Evolutionary conservation across 306 rosid species (phyloP), one percentile per base, ranked within the genome.

Genomic region (Gillenia trifoliata): DNA sequence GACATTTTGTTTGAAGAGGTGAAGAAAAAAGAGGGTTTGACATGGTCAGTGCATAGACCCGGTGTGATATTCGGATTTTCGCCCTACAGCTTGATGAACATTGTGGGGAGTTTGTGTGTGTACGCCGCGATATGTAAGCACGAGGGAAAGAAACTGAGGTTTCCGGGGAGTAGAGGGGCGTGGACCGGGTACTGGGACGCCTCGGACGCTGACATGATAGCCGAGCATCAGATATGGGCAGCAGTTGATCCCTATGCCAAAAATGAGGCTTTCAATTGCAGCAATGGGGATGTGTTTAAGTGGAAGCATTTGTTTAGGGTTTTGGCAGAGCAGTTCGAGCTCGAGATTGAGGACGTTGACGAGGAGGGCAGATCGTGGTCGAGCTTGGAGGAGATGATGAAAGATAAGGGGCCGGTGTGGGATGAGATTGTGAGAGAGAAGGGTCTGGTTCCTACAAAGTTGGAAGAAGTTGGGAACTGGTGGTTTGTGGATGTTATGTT

Each of bases 201-300:
- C 33, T 87, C 91, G 1, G 91, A 89, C 69, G 94, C 88, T 0
- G 94, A 87, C 78, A 41, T 89, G 86, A 84, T 85, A 4, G 88
- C 91, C 2, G 94, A 89, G 84, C 94, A 89, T 47, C 76, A 85
- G 26, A 85, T 89, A 29, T 87, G 91, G 94, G 88, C 94, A 0
- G 89, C 90, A 26, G 90, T 89, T 75, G 90, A 89, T n/a, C 88
- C 87, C 0, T 12, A 80, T 55, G 88, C 88, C 0, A 79, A 75
- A 78, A 85, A 89, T 57, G 88, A 89, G 50, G 87, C 88, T 0
- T 87, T 83, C 7, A 89, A 89, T 17, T 83, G 86, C 50, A 81
- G 75, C 73, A 89, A 89, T 3, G 95, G 92, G 2, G 90, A 89
- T 73, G 85, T 85, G 25, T 85, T 74, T 66, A 85, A 25, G 78